These are phyloP conservation scores for Allium cepa DNA, from an alignment of 106 monocot species.

Conservation along the genomic window DNA sequence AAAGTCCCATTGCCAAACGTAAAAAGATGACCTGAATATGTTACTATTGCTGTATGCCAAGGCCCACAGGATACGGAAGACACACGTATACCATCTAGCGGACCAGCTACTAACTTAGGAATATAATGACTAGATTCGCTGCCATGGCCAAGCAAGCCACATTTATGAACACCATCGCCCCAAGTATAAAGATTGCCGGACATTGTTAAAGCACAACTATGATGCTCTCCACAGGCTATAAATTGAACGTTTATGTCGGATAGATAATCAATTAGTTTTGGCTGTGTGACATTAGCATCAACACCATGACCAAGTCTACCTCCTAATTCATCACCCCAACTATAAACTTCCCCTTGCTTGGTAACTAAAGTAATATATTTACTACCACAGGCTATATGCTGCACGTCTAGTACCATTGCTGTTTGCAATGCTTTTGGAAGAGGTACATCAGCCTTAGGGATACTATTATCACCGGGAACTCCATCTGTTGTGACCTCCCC, in stretches of 20 bases:
- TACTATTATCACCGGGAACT: constrained; percentile 30
- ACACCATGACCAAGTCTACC: constrained; percentile 74
- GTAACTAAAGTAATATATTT: constrained; percentile 53
- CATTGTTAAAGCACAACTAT: constrained; percentile 68
- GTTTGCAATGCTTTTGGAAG: constrained; percentile 59
- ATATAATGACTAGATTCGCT: constrained; percentile 63
- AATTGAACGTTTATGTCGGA: constrained; percentile 47
- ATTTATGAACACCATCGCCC: constrained; percentile 64
- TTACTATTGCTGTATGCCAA: constrained; percentile 69
- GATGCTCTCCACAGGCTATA: constrained; percentile 65
- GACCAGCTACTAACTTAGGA: constrained; percentile 52
- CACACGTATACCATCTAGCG: constrained; percentile 54
- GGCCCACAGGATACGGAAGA: constrained; percentile 74
- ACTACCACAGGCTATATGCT: constrained; percentile 44
- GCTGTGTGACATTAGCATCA: constrained; percentile 54
- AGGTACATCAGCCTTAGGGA: constrained; percentile 23
- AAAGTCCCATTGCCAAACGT: constrained; percentile 82
- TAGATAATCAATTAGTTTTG: constrained; percentile 45
- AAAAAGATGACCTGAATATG: constrained; percentile 59
- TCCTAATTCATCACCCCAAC: constrained; percentile 70
- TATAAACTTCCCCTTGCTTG: constrained; percentile 56
- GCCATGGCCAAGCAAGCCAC: constrained; percentile 63
- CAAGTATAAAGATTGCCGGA: constrained; percentile 70
- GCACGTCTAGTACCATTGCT: constrained; percentile 50
- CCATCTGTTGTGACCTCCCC: constrained; percentile 55